A percentile compares a stretch with the other conserved stretches of the same genome.
phyloP scores from a whole-genome alignment of 306 rosid species.

The Potentilla sterilis region DNA sequence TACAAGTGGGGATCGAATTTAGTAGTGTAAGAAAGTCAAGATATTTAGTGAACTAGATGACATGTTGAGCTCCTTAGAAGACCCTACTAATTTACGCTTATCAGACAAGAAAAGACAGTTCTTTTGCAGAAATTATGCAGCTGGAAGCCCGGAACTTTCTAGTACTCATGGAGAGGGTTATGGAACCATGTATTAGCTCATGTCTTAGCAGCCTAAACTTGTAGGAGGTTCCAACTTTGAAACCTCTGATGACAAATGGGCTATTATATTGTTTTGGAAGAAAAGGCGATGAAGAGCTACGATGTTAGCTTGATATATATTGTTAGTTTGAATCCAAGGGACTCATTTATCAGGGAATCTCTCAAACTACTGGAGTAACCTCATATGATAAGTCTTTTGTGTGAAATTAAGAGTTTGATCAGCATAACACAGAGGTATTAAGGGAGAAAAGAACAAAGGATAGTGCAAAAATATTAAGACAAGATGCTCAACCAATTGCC shows the following conservation, averaged over 20 bases:
- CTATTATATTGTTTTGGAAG: background rate
- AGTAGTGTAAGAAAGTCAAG: background rate
- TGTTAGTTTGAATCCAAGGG: background rate
- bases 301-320: background rate
- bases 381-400: background rate
- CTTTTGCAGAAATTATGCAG: background rate
- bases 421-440: background rate
- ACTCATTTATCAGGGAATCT: background rate
- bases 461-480: background rate
- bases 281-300: background rate
- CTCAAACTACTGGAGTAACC: background rate
- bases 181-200: background rate
- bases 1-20: background rate
- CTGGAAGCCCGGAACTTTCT: slow-evolving; percentile 14
- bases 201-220: background rate
- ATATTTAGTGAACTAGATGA: slow-evolving; percentile 2
- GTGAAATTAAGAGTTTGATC: background rate
- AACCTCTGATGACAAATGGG: background rate
- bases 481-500: background rate
- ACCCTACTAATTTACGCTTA: background rate
- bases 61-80: background rate
- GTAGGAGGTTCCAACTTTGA: background rate
- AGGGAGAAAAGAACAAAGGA: background rate
- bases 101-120: background rate
- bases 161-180: no score